phyloP scores from a whole-genome alignment of 306 rosid genomes.

The Mucuna pruriens region DNA sequence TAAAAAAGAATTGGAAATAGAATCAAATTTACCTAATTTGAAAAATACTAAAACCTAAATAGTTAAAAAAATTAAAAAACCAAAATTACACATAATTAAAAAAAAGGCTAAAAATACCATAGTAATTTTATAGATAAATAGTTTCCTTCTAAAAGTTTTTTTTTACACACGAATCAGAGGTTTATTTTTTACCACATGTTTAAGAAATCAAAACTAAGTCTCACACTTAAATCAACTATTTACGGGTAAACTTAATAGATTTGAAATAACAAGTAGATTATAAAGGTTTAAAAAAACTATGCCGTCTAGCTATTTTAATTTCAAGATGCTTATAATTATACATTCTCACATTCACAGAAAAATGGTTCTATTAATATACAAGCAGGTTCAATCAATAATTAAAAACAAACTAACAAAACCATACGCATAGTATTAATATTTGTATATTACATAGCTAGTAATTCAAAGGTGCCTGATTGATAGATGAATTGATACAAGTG shows the following conservation, averaged over 20 bases:
- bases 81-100: neutral
- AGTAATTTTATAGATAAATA: too few relatives aligned
- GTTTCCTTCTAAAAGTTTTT: too few relatives aligned
- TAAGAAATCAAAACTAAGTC: too few relatives aligned
- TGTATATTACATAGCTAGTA: neutral
- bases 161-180: too few relatives aligned
- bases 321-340: neutral
- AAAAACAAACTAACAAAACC: neutral
- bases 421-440: neutral
- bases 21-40: too few relatives aligned
- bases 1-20: neutral
- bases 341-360: neutral
- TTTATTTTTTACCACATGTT: too few relatives aligned
- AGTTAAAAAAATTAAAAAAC: too few relatives aligned
- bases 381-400: neutral
- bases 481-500: neutral
- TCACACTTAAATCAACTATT: too few relatives aligned
- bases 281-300: neutral
- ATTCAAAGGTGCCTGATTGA: neutral
- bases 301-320: neutral
- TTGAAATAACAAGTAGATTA: slow-evolving; percentile 6
- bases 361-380: neutral
- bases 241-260: neutral
- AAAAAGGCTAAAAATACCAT: too few relatives aligned
- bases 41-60: neutral